Conservation (phyloP, 1,284 basidiomycete genomes). For the Meira nashicola region DNA sequence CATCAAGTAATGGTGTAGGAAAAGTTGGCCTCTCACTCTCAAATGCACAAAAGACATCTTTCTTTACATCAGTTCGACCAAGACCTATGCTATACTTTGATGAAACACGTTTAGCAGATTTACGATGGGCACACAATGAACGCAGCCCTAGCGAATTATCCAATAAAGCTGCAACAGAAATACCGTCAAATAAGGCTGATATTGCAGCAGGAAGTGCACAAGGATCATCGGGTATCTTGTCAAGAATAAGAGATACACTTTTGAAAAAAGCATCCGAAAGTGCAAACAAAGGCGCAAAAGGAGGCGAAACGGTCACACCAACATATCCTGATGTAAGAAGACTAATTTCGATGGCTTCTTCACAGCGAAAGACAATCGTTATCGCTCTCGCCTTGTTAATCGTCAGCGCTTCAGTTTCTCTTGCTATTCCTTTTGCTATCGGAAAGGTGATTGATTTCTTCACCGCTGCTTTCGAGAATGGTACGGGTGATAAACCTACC, state of each 20-base stretch:
- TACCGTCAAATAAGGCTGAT: background rate
- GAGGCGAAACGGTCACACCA: conserved; percentile 21
- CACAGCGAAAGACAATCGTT: conserved; percentile 40
- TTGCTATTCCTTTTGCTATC: conserved; percentile 56
- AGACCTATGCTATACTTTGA: conserved; percentile 10
- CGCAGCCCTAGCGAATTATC: background rate
- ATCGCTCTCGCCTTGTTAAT: conserved; percentile 46
- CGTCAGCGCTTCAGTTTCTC: conserved; percentile 64
- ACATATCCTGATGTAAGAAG: conserved; percentile 43
- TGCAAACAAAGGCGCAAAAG: conserved; percentile 13
- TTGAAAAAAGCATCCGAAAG: conserved; percentile 11
- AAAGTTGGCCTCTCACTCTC: background rate
- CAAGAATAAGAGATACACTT: conserved; percentile 1
- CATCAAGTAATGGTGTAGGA: background rate
- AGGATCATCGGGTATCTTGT: background rate
- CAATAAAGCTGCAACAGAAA: background rate
- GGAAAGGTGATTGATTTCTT: conserved; percentile 52
- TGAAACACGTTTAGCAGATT: background rate
- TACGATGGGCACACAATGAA: background rate
- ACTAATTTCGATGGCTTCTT: conserved; percentile 43
- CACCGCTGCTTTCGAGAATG: conserved; percentile 18
- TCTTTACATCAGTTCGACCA: conserved; percentile 1
- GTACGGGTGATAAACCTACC: conserved; percentile 21
- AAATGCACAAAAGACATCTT: background rate
- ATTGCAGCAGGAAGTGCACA: background rate